Percentiles rank a stretch among this genome's conserved stretches.
Evolutionary conservation across 2,329 filamentous ascomycete species (phyloP).

Genomic region (Blumeriella jaapii): DNA sequence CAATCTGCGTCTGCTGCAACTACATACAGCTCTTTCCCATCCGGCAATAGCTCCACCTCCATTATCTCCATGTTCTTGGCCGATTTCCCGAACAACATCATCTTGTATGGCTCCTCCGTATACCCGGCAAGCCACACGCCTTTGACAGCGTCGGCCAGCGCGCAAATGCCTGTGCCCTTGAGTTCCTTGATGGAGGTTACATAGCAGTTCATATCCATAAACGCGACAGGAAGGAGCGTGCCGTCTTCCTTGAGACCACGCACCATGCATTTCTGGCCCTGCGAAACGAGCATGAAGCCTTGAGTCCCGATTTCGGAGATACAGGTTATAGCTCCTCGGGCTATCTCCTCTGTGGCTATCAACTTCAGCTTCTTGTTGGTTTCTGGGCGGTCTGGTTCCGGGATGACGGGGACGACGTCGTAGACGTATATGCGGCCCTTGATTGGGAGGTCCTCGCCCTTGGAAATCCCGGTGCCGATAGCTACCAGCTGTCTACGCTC

Average conservation of each 20-base stretch:
- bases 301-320: slow-evolving; percentile 76
- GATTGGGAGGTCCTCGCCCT: slow-evolving; percentile 81
- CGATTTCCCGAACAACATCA: slow-evolving; percentile 86
- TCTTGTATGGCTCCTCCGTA: slow-evolving; percentile 91
- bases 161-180: slow-evolving; percentile 69
- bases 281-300: slow-evolving; percentile 78
- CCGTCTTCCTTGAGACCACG: slow-evolving; percentile 92
- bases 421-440: slow-evolving; percentile 82
- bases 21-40: slow-evolving; percentile 72
- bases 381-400: slow-evolving; percentile 74
- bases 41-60: slow-evolving; percentile 77
- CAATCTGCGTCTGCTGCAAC: slow-evolving; percentile 75
- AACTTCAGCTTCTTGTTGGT: slow-evolving; percentile 78
- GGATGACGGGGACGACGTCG: slow-evolving; percentile 84
- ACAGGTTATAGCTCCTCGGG: slow-evolving; percentile 82
- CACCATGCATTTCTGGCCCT: slow-evolving; percentile 97
- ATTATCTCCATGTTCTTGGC: slow-evolving; percentile 66
- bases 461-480: slow-evolving; percentile 75
- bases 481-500: slow-evolving; percentile 73
- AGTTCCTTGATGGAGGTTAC: slow-evolving; percentile 79
- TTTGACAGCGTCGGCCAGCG: slow-evolving; percentile 84
- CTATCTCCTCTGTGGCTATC: slow-evolving; percentile 78
- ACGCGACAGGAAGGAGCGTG: slow-evolving; percentile 82
- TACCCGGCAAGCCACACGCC: slow-evolving; percentile 95
- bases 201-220: slow-evolving; percentile 95